A percentile compares a stretch with the other conserved stretches of the same genome.
Conservation (phyloP, 345 rosid genomes). For the Camelina laxa region DNA sequence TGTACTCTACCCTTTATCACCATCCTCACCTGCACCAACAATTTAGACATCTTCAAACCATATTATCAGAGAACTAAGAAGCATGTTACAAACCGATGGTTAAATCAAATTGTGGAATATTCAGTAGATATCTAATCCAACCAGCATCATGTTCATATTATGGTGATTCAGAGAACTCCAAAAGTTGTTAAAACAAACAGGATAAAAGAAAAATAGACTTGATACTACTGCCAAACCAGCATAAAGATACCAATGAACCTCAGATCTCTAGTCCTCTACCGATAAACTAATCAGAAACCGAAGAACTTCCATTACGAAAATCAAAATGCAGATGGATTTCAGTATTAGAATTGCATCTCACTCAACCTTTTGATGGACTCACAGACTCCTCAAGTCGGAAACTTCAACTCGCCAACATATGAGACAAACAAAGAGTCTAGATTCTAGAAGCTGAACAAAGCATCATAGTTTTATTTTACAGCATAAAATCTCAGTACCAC, state of each 20-base stretch:
- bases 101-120: neutral
- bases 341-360: neutral
- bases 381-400: neutral
- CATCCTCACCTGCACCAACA: conserved; percentile 60
- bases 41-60: neutral
- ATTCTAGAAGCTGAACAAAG: neutral
- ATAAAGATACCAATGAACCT: neutral
- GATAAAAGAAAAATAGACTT: neutral
- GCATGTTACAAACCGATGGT: neutral
- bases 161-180: neutral
- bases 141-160: no score
- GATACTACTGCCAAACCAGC: neutral
- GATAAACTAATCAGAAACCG: neutral
- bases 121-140: no score
- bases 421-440: neutral
- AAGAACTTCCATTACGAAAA: neutral
- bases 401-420: neutral
- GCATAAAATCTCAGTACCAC: neutral
- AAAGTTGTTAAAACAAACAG: neutral
- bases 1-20: conserved; percentile 87
- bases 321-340: neutral
- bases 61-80: neutral
- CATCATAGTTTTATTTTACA: neutral
- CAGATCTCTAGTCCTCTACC: no score
- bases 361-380: neutral